Conservation (phyloP, 2,329 filamentous ascomycete genomes). For the Claviceps digitariae region DNA sequence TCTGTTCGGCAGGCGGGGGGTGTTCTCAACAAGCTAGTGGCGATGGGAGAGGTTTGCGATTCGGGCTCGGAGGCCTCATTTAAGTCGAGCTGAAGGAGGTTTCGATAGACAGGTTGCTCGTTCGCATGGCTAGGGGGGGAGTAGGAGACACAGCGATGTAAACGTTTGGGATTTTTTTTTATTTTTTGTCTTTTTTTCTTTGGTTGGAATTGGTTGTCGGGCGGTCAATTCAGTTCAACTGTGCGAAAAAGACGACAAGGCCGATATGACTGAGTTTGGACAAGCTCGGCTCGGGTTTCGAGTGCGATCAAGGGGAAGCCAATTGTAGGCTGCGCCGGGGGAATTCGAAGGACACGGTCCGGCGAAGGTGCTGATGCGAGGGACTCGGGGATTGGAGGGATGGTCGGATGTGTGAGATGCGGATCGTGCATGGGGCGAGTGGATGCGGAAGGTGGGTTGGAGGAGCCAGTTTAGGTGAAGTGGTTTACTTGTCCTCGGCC, state of each 20-base stretch:
- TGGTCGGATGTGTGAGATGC: neutral
- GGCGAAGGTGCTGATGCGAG: neutral
- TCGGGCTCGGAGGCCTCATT: conserved; percentile 10
- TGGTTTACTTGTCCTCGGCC: neutral
- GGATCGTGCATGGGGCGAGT: conserved; percentile 3
- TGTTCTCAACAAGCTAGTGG: conserved; percentile 3
- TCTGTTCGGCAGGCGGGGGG: neutral
- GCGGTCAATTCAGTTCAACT: neutral
- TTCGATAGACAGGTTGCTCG: conserved; percentile 7
- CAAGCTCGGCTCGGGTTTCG: neutral
- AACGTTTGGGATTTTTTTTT: neutral
- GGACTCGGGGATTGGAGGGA: conserved; percentile 4
- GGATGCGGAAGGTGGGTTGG: neutral
- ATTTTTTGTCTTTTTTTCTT: neutral
- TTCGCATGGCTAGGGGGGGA: conserved; percentile 11
- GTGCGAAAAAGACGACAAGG: neutral
- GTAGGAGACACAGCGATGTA: neutral
- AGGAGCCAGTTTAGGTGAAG: neutral
- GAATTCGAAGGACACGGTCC: neutral
- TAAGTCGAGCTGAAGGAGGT: conserved; percentile 9
- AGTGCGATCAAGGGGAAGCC: neutral
- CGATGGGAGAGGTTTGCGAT: conserved; percentile 4
- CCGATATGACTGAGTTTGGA: neutral
- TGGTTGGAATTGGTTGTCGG: neutral
- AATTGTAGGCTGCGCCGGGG: neutral